A percentile compares a stretch with the other conserved stretches of the same genome.
Evolutionary conservation across 169 alveolate genomes (phyloP).

Genomic region (Cryptosporidium sp.): DNA sequence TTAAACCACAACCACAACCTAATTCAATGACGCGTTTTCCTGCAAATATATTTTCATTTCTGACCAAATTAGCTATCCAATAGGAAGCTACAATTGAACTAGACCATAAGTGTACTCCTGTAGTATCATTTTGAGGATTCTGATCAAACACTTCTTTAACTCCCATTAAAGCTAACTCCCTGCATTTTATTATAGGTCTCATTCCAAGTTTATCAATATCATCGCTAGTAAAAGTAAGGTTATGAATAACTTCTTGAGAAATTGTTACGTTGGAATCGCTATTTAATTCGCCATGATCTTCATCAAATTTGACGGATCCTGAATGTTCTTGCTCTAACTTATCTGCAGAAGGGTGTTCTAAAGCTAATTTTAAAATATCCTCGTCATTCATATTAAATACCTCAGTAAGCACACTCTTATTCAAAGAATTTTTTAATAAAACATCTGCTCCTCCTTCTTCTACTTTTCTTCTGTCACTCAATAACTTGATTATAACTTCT

Average conservation of each 20-base stretch:
- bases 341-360: conserved; percentile 71
- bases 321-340: conserved; percentile 29
- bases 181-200: conserved; percentile 29
- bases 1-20: conserved; percentile 73
- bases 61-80: conserved; percentile 43
- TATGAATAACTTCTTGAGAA: conserved; percentile 44
- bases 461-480: conserved; percentile 14
- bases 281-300: not conserved
- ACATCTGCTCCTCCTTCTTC: conserved; percentile 68
- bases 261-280: not conserved
- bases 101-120: conserved; percentile 74
- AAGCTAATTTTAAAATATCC: conserved; percentile 19
- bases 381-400: conserved; percentile 57
- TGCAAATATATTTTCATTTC: conserved; percentile 5
- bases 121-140: conserved; percentile 56
- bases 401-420: conserved; percentile 61
- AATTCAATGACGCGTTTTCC: conserved; percentile 39
- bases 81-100: conserved; percentile 65
- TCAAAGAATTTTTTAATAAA: conserved; percentile 26
- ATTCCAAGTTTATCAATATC: not conserved
- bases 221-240: not conserved
- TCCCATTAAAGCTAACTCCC: conserved; percentile 57
- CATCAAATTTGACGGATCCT: conserved; percentile 23
- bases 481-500: conserved; percentile 13
- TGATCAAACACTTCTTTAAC: conserved; percentile 46